Base-by-base conservation (phyloP, 345 rosid species). In the Passiflora organensis region DNA sequence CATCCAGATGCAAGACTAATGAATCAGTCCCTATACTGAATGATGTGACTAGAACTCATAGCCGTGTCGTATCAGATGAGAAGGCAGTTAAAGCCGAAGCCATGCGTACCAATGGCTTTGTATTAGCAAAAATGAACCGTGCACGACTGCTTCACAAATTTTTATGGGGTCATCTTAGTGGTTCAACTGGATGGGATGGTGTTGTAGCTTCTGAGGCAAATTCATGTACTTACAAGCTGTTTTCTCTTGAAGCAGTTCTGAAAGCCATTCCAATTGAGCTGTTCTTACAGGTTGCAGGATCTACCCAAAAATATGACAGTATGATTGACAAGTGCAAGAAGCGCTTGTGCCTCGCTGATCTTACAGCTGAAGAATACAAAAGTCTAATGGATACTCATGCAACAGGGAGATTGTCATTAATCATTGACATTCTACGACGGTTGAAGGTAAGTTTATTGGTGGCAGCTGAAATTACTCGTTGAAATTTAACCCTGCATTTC, bases 21-120 rank as follows among this genome's bases (percentile, higher is more conserved):
- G 81, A 80, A 53, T 64, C 81, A 48, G 61, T 89, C 61, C 91
- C 96, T 23, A 75, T 82, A 64, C 59, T 91, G 68, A 80, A 80
- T 66, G 81, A 82, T 71, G 75, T 91, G 49, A 75, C 71, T 71
- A 82, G 96, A 76, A 79, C 79, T 66, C 87, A 64, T 62, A 55
- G 28, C 37, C 72, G 53, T 65, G 71, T 60, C 32, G 62, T 53
- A 73, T 71, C 82, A 59, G 84, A 86, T 55, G 72, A 62, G 8
- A 70, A 73, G 61, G 70, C 77, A 63, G 62, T 58, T 69, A 78
- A 68, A 68, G 72, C 79, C 42, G 96, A 82, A 68, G 83, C 87
- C 44, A 88, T 88, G 90, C 91, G 90, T 51, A 79, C 93, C 60
- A 91, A 88, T 76, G 98, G 98, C 57, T 88, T 88, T 77, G 90